These are phyloP conservation scores for Pigoraptor vietnamica DNA, from an alignment of 78 protist genomes.

Conservation along the genomic window DNA sequence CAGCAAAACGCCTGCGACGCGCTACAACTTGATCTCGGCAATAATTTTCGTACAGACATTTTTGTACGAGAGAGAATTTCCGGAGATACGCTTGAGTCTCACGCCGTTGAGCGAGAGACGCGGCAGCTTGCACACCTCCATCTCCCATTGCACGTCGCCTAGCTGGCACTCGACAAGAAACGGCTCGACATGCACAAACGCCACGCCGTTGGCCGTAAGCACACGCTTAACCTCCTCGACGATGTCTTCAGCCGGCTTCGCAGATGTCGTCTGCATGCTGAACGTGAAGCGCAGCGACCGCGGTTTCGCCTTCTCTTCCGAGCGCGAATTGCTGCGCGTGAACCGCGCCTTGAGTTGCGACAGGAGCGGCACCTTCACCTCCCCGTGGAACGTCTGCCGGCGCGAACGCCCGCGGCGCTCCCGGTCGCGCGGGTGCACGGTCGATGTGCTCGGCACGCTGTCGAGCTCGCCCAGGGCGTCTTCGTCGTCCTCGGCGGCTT, in stretches of 20 bases:
- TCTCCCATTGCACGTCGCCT: slow-evolving; percentile 21
- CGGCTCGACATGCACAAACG: neutral
- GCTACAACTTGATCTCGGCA: slow-evolving; percentile 3
- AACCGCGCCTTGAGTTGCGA: neutral
- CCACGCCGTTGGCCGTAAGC: neutral
- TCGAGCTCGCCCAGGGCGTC: neutral
- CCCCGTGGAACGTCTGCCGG: neutral
- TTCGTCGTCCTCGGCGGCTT: neutral
- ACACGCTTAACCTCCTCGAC: slow-evolving; percentile 22
- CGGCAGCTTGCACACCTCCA: slow-evolving; percentile 52
- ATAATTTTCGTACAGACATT: neutral
- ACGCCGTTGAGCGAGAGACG: slow-evolving; percentile 38
- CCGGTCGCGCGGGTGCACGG: neutral
- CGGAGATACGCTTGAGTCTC: slow-evolving; percentile 43
- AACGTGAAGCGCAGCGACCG: slow-evolving; percentile 46
- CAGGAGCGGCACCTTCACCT: neutral
- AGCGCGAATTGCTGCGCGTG: neutral
- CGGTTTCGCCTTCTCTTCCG: slow-evolving; percentile 21
- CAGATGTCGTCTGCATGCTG: slow-evolving; percentile 24
- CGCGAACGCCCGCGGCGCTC: neutral
- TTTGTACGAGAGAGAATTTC: slow-evolving; percentile 32
- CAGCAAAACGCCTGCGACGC: too few relatives aligned
- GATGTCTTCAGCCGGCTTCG: slow-evolving; percentile 4
- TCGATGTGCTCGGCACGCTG: neutral
- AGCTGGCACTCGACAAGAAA: neutral